Conservation (phyloP, 2,329 filamentous ascomycete genomes). For the Claviceps pazoutovae region DNA sequence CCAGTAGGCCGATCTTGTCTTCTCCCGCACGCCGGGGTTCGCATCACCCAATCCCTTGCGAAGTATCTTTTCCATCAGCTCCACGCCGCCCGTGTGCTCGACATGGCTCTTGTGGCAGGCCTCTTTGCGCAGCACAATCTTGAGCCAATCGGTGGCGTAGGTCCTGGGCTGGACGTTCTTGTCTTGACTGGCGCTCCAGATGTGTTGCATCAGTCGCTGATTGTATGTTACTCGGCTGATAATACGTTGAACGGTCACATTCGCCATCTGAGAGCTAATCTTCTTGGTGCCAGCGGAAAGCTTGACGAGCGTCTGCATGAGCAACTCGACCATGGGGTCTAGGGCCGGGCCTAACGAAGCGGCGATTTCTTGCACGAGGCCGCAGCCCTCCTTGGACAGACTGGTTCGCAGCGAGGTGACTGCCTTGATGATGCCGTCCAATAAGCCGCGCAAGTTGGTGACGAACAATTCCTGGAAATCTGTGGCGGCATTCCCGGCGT, state of each 20-base stretch:
- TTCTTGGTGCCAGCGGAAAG: slow-evolving; percentile 84
- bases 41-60: slow-evolving; percentile 80
- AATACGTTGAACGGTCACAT: slow-evolving; percentile 66
- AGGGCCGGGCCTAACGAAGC: slow-evolving; percentile 61
- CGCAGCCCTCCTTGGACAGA: slow-evolving; percentile 74
- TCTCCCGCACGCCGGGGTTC: slow-evolving; percentile 80
- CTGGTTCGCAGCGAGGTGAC: slow-evolving; percentile 77
- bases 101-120: slow-evolving; percentile 64
- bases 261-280: slow-evolving; percentile 74
- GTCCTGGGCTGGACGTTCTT: slow-evolving; percentile 82
- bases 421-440: slow-evolving; percentile 83
- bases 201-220: slow-evolving; percentile 68
- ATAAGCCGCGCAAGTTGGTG: slow-evolving; percentile 52
- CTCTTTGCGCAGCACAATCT: slow-evolving; percentile 67
- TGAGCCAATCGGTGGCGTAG: slow-evolving; percentile 71
- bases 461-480: slow-evolving; percentile 65
- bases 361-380: slow-evolving; percentile 72
- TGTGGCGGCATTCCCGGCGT: slow-evolving; percentile 68
- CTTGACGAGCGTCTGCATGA: slow-evolving; percentile 82
- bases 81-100: slow-evolving; percentile 72
- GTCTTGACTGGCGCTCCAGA: slow-evolving; percentile 71
- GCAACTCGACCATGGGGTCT: slow-evolving; percentile 78
- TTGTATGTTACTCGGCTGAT: slow-evolving; percentile 70
- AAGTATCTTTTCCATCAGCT: slow-evolving; percentile 74
- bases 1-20: slow-evolving; percentile 80